phyloP scores from a whole-genome alignment of 2,329 filamentous ascomycete species.

The Fusarium incarnatum region DNA sequence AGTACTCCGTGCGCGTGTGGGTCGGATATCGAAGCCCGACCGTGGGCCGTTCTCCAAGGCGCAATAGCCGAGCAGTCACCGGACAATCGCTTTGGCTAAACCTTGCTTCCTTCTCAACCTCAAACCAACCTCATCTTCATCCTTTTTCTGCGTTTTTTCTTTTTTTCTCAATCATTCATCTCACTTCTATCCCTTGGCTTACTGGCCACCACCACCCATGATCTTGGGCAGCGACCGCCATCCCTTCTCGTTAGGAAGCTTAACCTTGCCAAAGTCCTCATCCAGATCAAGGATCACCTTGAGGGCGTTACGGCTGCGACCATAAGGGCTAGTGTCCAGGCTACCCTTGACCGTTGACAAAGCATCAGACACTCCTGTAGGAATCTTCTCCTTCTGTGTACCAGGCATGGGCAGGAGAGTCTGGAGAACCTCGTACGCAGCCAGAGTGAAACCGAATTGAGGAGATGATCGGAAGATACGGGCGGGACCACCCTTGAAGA shows the following conservation, averaged over 20 bases:
- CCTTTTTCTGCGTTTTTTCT: not conserved
- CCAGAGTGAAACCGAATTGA: constrained; percentile 97
- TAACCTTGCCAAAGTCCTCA: constrained; percentile 86
- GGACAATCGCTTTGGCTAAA: constrained; percentile 26
- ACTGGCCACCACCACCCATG: constrained; percentile 57
- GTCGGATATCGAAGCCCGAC: constrained; percentile 35
- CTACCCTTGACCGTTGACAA: constrained; percentile 58
- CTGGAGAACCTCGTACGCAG: constrained; percentile 93
- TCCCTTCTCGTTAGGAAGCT: constrained; percentile 65
- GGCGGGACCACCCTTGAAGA: constrained; percentile 98
- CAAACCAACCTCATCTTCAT: constrained; percentile 10
- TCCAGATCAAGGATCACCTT: constrained; percentile 97
- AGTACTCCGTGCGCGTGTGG: constrained; percentile 33
- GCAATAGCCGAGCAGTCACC: constrained; percentile 43
- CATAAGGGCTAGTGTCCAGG: constrained; percentile 62
- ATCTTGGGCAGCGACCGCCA: constrained; percentile 66
- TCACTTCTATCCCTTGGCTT: constrained; percentile 17
- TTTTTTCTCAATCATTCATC: constrained; percentile 2
- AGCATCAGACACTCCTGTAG: constrained; percentile 72
- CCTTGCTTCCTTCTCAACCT: constrained; percentile 17
- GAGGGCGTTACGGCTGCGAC: constrained; percentile 84
- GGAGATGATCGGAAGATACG: constrained; percentile 95
- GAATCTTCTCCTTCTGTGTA: constrained; percentile 63
- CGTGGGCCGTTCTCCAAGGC: constrained; percentile 17
- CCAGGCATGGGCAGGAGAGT: constrained; percentile 80